phyloP scores from a whole-genome alignment of 2,329 filamentous ascomycete genomes.

The Penicillium sp. region DNA sequence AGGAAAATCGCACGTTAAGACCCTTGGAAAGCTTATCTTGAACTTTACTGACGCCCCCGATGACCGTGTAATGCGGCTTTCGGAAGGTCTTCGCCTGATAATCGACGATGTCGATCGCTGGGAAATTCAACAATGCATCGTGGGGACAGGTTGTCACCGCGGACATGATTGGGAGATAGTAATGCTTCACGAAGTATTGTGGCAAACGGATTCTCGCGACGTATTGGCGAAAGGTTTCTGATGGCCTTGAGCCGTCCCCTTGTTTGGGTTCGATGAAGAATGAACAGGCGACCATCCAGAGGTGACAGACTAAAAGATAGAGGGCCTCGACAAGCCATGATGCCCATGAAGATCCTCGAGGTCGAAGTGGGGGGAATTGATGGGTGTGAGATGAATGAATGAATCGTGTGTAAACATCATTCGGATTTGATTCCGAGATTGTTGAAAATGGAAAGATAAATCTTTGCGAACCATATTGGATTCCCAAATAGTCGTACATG shows the following conservation, averaged over 20 bases:
- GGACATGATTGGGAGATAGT: constrained; percentile 57
- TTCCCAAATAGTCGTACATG: constrained; percentile 57
- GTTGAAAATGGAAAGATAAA: constrained; percentile 50
- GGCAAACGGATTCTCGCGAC: constrained; percentile 53
- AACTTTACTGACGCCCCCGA: constrained; percentile 51
- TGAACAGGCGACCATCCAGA: constrained; percentile 56
- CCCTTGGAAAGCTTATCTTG: constrained; percentile 48
- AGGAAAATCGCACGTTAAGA: constrained; percentile 45
- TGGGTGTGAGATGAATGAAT: constrained; percentile 58
- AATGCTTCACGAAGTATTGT: constrained; percentile 47
- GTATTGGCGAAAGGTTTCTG: constrained; percentile 53
- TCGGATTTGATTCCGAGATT: constrained; percentile 7
- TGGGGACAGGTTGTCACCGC: constrained; percentile 58
- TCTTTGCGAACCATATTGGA: constrained; percentile 51
- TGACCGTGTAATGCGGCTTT: constrained; percentile 53
- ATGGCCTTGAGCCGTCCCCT: constrained; percentile 9
- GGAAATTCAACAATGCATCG: constrained; percentile 50
- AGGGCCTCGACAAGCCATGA: constrained; percentile 46
- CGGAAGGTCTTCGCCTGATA: constrained; percentile 52
- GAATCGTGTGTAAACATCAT: constrained; percentile 43
- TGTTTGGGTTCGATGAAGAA: constrained; percentile 46
- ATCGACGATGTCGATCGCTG: constrained; percentile 53
- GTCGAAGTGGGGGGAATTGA: constrained; percentile 45
- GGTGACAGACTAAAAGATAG: constrained; percentile 51
- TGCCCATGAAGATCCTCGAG: constrained; percentile 30